phyloP scores from a whole-genome alignment of 169 alveolate genomes.

The Cryptosporidium xiaoi region DNA sequence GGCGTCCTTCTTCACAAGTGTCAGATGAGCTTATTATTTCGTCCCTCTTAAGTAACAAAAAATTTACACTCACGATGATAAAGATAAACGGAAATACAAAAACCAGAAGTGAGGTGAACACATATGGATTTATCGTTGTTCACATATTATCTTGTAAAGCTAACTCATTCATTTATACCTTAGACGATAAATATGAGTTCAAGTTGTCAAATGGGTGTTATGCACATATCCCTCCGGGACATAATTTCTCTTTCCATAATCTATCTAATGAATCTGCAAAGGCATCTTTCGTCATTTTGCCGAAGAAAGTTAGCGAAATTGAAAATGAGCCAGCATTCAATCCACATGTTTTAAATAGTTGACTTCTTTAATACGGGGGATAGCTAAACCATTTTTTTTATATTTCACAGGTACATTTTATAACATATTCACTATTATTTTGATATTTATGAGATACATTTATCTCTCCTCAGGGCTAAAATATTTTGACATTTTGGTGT shows the following conservation, averaged over 20 bases:
- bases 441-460: neutral
- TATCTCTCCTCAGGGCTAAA: neutral
- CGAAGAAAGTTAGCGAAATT: constrained; percentile 26
- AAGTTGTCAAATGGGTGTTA: constrained; percentile 61
- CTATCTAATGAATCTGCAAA: constrained; percentile 64
- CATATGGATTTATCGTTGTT: constrained; percentile 57
- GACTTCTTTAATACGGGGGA: neutral
- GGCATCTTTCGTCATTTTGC: constrained; percentile 55
- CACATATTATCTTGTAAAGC: constrained; percentile 69
- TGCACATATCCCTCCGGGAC: constrained; percentile 66
- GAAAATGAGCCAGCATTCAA: constrained; percentile 65
- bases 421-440: too few species aligned
- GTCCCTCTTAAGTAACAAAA: constrained; percentile 56
- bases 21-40: constrained; percentile 58
- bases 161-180: constrained; percentile 39
- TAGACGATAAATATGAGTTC: constrained; percentile 67
- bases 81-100: constrained; percentile 59
- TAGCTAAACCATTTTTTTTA: neutral
- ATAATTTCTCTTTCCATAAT: constrained; percentile 47
- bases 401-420: neutral
- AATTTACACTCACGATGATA: constrained; percentile 46
- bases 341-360: neutral
- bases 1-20: constrained; percentile 61
- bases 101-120: constrained; percentile 50
- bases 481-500: too few species aligned